Percentiles rank a stretch among this genome's conserved stretches.
phyloP scores from a whole-genome alignment of 2,329 filamentous ascomycete genomes.

The Neonectria punicea region DNA sequence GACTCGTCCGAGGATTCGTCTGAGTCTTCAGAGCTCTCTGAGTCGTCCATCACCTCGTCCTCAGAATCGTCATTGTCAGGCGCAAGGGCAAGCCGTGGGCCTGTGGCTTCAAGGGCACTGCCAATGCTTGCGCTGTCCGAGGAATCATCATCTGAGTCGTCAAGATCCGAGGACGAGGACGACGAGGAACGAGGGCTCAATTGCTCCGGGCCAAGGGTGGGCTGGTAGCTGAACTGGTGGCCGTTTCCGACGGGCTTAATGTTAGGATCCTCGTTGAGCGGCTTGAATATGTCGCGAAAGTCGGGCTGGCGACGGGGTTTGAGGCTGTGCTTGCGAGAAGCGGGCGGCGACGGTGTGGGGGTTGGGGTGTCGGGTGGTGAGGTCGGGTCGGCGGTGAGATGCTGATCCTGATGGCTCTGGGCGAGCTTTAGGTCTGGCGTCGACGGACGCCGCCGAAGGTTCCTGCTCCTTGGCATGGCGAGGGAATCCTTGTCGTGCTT shows the following conservation, averaged over 20 bases:
- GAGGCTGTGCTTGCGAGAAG: constrained; percentile 47
- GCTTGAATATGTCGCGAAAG: constrained; percentile 45
- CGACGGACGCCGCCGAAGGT: constrained; percentile 50
- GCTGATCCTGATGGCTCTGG: constrained; percentile 42
- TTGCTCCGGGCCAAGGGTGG: constrained; percentile 48
- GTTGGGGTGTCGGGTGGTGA: constrained; percentile 62
- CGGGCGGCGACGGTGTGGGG: constrained; percentile 53
- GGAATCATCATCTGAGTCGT: constrained; percentile 43
- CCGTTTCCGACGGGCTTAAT: constrained; percentile 56
- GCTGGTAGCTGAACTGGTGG: constrained; percentile 56
- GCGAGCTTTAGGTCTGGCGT: constrained; percentile 55
- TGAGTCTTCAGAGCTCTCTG: constrained; percentile 29
- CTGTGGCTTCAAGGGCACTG: constrained; percentile 39
- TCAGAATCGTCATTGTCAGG: constrained; percentile 30
- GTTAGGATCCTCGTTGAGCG: constrained; percentile 50
- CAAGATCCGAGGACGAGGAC: constrained; percentile 42
- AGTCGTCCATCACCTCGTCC: constrained; percentile 29
- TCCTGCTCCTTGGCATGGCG: constrained; percentile 49
- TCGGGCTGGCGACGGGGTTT: constrained; percentile 47
- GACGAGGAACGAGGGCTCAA: constrained; percentile 51
- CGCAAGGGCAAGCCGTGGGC: constrained; percentile 25
- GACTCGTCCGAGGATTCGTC: constrained; percentile 24
- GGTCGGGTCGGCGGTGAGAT: constrained; percentile 52
- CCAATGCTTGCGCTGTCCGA: constrained; percentile 43
- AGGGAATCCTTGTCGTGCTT: constrained; percentile 4